A percentile compares a stretch with the other conserved stretches of the same genome.
These are phyloP conservation scores for Pleurostoma richardsiae DNA, from an alignment of 2,329 filamentous ascomycete genomes.

Conservation along the genomic window DNA sequence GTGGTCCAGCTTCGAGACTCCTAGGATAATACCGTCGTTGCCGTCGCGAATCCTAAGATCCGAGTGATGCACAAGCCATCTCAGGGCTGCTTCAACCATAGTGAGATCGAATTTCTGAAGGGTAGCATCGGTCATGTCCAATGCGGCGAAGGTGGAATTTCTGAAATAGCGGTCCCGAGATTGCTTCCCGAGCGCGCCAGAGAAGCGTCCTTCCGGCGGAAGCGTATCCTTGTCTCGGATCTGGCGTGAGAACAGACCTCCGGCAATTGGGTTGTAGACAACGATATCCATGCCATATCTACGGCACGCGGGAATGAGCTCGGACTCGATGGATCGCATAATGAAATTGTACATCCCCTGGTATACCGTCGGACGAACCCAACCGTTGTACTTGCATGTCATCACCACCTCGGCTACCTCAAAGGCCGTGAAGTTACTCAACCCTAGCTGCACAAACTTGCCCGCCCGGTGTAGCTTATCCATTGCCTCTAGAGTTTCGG, in stretches of 20 bases:
- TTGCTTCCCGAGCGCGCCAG: constrained; percentile 18
- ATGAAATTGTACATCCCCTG: constrained; percentile 62
- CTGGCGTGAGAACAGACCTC: constrained; percentile 65
- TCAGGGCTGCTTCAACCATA: constrained; percentile 61
- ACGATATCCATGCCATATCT: constrained; percentile 66
- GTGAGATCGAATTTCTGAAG: constrained; percentile 59
- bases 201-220: constrained; percentile 20
- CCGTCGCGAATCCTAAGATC: constrained; percentile 31
- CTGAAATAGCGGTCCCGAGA: constrained; percentile 66
- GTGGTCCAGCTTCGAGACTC: constrained; percentile 42
- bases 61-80: constrained; percentile 66
- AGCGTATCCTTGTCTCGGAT: constrained; percentile 20
- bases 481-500: constrained; percentile 60
- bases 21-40: constrained; percentile 45
- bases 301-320: constrained; percentile 60
- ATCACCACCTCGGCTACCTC: constrained; percentile 68
- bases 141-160: constrained; percentile 49
- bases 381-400: constrained; percentile 58
- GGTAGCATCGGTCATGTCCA: constrained; percentile 57
- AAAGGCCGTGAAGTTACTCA: constrained; percentile 67
- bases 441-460: constrained; percentile 63
- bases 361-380: constrained; percentile 64
- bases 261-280: constrained; percentile 67
- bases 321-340: constrained; percentile 55
- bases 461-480: constrained; percentile 63